Conservation (phyloP, 2,329 filamentous ascomycete species). For the Aspergillus floridensis region DNA sequence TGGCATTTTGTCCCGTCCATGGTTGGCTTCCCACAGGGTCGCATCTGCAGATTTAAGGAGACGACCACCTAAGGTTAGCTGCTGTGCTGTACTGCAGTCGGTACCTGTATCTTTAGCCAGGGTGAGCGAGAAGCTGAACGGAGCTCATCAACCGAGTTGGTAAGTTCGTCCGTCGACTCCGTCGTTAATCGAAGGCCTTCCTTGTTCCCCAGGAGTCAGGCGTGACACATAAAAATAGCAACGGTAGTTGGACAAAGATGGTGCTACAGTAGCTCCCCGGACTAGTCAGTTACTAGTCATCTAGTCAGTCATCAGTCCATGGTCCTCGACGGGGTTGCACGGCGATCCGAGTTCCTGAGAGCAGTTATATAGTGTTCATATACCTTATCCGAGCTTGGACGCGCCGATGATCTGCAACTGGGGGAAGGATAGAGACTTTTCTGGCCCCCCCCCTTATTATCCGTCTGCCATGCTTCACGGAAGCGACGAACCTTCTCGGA, state of each 20-base stretch:
- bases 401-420: background rate
- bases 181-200: background rate
- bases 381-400: conserved; percentile 10
- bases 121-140: background rate
- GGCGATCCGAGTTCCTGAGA: conserved; percentile 7
- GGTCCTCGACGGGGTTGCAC: background rate
- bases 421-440: background rate
- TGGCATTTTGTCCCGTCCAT: background rate
- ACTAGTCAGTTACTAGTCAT: background rate
- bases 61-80: background rate
- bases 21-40: background rate
- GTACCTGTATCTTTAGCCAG: background rate
- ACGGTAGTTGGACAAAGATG: background rate
- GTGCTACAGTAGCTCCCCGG: background rate
- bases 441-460: background rate
- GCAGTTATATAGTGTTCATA: background rate
- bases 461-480: background rate
- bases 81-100: too few species aligned
- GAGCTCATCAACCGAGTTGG: background rate
- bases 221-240: background rate
- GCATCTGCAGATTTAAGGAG: background rate
- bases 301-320: background rate
- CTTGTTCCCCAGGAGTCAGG: background rate
- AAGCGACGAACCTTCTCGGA: background rate
- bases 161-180: background rate